phyloP scores from a whole-genome alignment of 1,284 basidiomycete species.

The Naganishia liquefaciens region DNA sequence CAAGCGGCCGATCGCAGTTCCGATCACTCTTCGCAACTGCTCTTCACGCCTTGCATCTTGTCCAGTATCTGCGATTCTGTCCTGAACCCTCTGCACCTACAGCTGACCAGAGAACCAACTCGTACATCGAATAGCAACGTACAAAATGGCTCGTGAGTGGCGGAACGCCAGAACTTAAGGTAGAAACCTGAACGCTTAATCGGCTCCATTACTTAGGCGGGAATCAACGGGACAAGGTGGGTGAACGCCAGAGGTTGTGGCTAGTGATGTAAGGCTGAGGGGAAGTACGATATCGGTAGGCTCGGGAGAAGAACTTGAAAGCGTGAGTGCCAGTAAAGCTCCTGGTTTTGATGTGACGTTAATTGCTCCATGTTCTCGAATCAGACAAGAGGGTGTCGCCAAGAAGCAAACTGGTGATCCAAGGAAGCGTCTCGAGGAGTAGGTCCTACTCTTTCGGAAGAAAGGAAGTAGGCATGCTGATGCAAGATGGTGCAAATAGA shows the following conservation, averaged over 20 bases:
- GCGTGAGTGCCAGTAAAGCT: constrained; percentile 13
- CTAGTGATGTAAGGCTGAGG: neutral
- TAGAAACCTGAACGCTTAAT: neutral
- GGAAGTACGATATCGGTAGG: neutral
- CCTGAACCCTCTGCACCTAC: neutral
- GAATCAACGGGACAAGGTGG: constrained; percentile 34
- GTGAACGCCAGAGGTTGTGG: neutral
- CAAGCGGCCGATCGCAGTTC: neutral
- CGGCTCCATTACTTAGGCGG: constrained; percentile 18
- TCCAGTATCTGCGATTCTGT: neutral
- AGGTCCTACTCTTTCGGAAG: neutral
- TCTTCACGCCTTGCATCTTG: neutral
- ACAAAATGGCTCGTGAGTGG: constrained; percentile 31
- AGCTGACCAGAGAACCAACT: too few relatives aligned
- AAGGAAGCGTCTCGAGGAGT: constrained; percentile 34
- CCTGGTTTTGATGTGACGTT: neutral
- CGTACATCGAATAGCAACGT: neutral
- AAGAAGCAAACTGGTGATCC: constrained; percentile 34
- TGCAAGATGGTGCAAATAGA: neutral
- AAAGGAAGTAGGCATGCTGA: neutral
- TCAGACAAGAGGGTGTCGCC: constrained; percentile 17
- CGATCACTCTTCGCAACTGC: neutral
- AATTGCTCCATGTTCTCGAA: neutral
- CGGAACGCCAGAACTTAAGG: neutral
- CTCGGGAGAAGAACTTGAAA: constrained; percentile 33